phyloP scores from a whole-genome alignment of 139 green algal genomes.

The Spirogloea muscicola region DNA sequence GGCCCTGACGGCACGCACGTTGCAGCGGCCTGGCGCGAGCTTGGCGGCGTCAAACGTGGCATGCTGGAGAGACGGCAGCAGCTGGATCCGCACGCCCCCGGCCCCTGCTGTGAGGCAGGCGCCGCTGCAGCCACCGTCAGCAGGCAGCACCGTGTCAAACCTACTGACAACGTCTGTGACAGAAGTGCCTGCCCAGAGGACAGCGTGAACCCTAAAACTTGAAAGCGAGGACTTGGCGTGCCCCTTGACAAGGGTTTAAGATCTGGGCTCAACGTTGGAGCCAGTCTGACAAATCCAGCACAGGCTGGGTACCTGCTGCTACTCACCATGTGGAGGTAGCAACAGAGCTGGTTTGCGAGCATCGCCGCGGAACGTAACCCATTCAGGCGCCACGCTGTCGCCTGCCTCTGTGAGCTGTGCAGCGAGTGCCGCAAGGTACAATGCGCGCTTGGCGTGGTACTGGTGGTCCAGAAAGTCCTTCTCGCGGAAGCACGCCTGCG shows the following conservation, averaged over 20 bases:
- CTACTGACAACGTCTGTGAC: not conserved
- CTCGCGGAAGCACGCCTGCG: constrained; percentile 42
- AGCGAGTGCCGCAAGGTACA: constrained; percentile 28
- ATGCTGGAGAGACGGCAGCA: not conserved
- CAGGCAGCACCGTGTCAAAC: not conserved
- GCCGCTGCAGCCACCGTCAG: not conserved
- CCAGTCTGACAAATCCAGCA: not conserved
- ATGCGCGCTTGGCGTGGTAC: constrained; percentile 39
- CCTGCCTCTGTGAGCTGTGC: not conserved
- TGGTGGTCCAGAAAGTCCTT: constrained; percentile 44
- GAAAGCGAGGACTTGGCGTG: not conserved
- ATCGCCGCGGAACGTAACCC: constrained; percentile 21
- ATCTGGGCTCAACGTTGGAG: too few species aligned
- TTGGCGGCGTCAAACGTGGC: constrained; percentile 19
- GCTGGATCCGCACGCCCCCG: not conserved
- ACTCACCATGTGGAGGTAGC: constrained; percentile 14
- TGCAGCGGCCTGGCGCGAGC: constrained; percentile 32
- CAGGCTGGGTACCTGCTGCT: not conserved
- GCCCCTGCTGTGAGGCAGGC: not conserved
- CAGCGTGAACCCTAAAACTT: not conserved
- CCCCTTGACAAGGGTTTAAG: too few species aligned
- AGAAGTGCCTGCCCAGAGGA: not conserved
- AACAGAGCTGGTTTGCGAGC: constrained; percentile 35
- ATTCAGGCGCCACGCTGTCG: constrained; percentile 5
- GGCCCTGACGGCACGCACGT: constrained; percentile 16